phyloP scores from a whole-genome alignment of 2,329 filamentous ascomycete species.

The Aspergillus tanneri region DNA sequence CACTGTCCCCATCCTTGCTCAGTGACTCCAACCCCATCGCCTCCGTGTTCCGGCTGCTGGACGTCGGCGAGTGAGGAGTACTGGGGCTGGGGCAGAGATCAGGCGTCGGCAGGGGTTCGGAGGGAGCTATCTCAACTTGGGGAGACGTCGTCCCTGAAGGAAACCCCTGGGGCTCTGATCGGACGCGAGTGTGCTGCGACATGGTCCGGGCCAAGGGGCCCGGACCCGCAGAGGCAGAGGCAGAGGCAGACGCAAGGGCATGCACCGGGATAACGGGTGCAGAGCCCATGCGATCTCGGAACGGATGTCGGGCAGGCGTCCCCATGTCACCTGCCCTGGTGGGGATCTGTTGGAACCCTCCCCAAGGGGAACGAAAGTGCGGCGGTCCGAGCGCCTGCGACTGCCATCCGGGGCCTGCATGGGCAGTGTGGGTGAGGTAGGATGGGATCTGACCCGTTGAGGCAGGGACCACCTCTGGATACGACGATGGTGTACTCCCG shows the following conservation, averaged over 20 bases:
- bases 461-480: slow-evolving; percentile 21
- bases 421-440: slow-evolving; percentile 23
- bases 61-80: slow-evolving; percentile 30
- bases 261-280: slow-evolving; percentile 33
- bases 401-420: slow-evolving; percentile 19
- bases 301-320: slow-evolving; percentile 23
- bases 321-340: slow-evolving; percentile 21
- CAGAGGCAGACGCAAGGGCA: slow-evolving; percentile 20
- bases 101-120: slow-evolving; percentile 32
- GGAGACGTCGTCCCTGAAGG: slow-evolving; percentile 21
- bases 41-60: slow-evolving; percentile 5
- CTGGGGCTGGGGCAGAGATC: slow-evolving; percentile 35
- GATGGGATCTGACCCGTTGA: slow-evolving; percentile 27
- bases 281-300: slow-evolving; percentile 36
- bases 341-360: slow-evolving; percentile 25
- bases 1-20: slow-evolving; percentile 21
- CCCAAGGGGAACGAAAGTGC: slow-evolving; percentile 22
- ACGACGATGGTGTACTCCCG: slow-evolving; percentile 23
- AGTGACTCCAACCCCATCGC: slow-evolving; percentile 12
- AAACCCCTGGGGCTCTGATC: slow-evolving; percentile 18
- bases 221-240: too few relatives aligned
- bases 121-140: slow-evolving; percentile 23
- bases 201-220: slow-evolving; percentile 19
- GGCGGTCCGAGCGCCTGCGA: slow-evolving; percentile 14
- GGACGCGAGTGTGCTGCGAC: slow-evolving; percentile 21